These are phyloP conservation scores for Cytospora piceae DNA, from an alignment of 2,329 filamentous ascomycete species.

Conservation along the genomic window DNA sequence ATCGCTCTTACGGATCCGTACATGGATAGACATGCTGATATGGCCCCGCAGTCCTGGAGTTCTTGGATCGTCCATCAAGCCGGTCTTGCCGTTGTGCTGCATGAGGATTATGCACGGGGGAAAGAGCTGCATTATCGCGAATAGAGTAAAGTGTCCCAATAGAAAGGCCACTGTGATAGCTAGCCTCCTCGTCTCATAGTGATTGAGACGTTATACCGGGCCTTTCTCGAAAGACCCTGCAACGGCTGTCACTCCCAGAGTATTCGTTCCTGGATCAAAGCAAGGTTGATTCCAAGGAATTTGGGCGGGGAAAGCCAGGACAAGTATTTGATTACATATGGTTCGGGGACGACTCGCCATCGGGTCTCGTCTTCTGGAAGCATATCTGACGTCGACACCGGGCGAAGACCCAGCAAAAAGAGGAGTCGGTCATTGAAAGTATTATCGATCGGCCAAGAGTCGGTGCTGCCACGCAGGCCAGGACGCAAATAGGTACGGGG, in stretches of 20 bases:
- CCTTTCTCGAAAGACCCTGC: not conserved
- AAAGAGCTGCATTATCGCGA: not conserved
- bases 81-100: slow-evolving; percentile 2
- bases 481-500: not conserved
- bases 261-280: no score
- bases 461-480: not conserved
- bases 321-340: not conserved
- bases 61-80: not conserved
- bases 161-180: not conserved
- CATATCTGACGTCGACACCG: not conserved
- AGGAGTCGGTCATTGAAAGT: not conserved
- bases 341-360: not conserved
- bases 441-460: not conserved
- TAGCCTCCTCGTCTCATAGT: not conserved
- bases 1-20: not conserved
- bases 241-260: not conserved
- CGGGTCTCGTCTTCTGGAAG: not conserved
- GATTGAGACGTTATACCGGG: not conserved
- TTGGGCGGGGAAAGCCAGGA: not conserved
- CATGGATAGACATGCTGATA: not conserved
- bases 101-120: not conserved
- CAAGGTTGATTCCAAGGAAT: no score
- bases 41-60: not conserved
- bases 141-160: not conserved
- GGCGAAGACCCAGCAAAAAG: not conserved